Base-by-base conservation (phyloP, 306 rosid genomes). In the Sicyos baderoa region DNA sequence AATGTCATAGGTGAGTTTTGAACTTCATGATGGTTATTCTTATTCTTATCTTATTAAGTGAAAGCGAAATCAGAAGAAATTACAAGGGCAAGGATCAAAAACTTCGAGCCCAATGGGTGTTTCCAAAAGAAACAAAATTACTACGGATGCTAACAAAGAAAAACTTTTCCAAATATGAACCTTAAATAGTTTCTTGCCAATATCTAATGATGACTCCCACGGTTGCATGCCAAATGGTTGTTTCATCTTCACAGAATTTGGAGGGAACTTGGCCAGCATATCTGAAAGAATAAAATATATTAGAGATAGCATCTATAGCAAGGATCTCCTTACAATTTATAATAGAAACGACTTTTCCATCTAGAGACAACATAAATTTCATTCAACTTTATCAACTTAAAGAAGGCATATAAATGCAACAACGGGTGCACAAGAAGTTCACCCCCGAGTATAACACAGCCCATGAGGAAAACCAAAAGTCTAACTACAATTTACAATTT, bases 181-280 rank as follows among this genome's bases (percentile, higher is more conserved):
- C 99, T 93, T 93, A 56, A 93, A 93, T 58, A 93, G 76, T 80
- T 90, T 88, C 89, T 90, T 93, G 77, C 84, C 88, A 75, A 79
- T 81, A 74, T 85, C 90, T 60, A 84, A 81, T 76, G 96, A 90
- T 56, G 94, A 86, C 75, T 82, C 90, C 99, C 99, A 90, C 71
- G 99, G 95, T 74, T 84, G 96, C 80, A 75, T 81, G 79, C 79
- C 79, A 74, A 90, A 84, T 71, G 97, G 97, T 54, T 84, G 91
- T 89, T 85, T 93, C 99, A 90, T 90, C 90, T 76, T 85, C 67
- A 93, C 91, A 70, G 82, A 83, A 73, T 79, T 83, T 52, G 99
- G 96, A 44, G 99, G 97, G 68, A 90, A 93, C 84, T 82, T 84
- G 64, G 79, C 83, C 85, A 90, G 85, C 77, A 79, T 67, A 81